Evolutionary conservation across 179 eudicot species (phyloP).

Genomic region (Heliamphora pulchella): DNA sequence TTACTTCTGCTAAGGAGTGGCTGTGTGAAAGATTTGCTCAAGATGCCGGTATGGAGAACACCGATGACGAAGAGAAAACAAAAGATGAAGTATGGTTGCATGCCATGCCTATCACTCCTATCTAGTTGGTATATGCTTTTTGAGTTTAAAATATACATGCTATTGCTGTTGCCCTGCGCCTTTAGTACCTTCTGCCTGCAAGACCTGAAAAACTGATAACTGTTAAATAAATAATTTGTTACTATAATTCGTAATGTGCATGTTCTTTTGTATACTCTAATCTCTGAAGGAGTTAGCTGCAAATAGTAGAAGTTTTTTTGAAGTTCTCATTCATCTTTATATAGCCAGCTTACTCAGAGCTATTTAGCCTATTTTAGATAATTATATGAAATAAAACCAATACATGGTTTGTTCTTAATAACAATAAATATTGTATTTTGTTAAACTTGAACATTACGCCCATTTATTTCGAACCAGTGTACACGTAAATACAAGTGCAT

Average conservation of each 20-base stretch:
- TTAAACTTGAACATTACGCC: background rate
- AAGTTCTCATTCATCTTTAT: background rate
- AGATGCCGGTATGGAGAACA: constrained; percentile 35
- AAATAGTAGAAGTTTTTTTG: background rate
- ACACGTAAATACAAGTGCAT: background rate
- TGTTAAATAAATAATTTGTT: background rate
- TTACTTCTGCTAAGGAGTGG: constrained; percentile 91
- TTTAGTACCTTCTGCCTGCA: constrained; percentile 5
- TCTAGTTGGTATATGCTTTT: background rate
- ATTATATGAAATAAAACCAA: background rate
- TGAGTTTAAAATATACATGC: background rate
- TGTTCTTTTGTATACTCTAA: background rate
- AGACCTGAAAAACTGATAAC: background rate
- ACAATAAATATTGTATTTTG: background rate
- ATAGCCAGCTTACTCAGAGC: background rate
- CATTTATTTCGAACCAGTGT: background rate
- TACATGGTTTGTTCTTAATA: background rate
- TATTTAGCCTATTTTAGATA: background rate
- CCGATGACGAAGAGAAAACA: constrained; percentile 42
- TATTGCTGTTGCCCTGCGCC: background rate
- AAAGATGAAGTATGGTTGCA: constrained; percentile 67
- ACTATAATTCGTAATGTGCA: background rate
- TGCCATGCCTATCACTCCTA: background rate
- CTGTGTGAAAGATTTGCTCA: constrained; percentile 68
- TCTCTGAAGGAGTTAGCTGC: background rate